phyloP scores from a whole-genome alignment of 352 stramenopile species.

The Blastocystis sp. region DNA sequence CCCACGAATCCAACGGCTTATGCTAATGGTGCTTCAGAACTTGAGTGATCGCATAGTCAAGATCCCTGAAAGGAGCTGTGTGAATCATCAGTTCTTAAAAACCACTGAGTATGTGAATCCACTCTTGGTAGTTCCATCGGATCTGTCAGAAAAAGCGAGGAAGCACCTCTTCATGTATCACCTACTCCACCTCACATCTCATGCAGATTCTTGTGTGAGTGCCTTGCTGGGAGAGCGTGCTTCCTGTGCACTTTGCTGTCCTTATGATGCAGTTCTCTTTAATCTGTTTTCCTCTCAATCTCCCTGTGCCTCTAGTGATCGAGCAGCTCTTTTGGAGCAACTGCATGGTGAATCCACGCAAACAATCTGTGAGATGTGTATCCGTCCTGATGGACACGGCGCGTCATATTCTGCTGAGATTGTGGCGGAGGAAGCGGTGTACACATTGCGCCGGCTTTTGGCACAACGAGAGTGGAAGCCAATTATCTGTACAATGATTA shows the following conservation, averaged over 20 bases:
- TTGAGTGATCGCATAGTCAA: background rate
- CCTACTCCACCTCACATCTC: constrained; percentile 25
- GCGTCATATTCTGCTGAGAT: background rate
- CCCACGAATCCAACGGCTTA: constrained; percentile 20
- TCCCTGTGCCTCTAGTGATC: background rate
- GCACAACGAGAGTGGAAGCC: background rate
- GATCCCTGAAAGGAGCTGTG: background rate
- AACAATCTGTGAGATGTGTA: constrained; percentile 2
- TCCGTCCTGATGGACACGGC: constrained; percentile 16
- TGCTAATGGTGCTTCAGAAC: constrained; percentile 13
- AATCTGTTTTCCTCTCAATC: background rate
- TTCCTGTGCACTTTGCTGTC: constrained; percentile 48
- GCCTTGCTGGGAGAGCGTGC: constrained; percentile 26
- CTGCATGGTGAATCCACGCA: background rate
- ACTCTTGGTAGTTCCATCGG: background rate
- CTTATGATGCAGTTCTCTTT: background rate
- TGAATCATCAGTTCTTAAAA: background rate
- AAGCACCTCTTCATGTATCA: constrained; percentile 10
- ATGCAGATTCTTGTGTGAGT: background rate
- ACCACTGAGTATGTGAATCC: background rate
- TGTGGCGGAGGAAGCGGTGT: constrained; percentile 33
- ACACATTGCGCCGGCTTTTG: background rate
- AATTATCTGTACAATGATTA: background rate
- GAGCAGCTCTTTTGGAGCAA: background rate
- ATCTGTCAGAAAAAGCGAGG: background rate